A percentile compares a stretch with the other conserved stretches of the same genome.
Conservation (phyloP, 768 basidiomycete species). For the Tubosaeta sp. region DNA sequence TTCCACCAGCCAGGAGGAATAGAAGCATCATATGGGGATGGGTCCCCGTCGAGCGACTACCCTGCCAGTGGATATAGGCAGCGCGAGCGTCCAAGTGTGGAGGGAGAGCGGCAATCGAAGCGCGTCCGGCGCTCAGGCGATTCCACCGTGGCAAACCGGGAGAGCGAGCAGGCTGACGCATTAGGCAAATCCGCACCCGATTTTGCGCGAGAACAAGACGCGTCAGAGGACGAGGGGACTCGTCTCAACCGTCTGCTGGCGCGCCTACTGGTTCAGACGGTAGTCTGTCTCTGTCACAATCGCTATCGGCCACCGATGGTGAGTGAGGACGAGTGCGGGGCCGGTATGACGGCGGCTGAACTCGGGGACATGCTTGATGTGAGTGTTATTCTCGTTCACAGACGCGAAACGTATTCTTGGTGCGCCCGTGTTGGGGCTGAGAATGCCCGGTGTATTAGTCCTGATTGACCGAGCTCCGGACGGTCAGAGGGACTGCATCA, state of each 20-base stretch:
- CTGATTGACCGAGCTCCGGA: constrained; percentile 11
- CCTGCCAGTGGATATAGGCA: constrained; percentile 3
- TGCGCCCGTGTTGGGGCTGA: neutral
- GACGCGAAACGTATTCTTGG: neutral
- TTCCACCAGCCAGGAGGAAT: neutral
- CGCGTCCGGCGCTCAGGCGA: constrained; percentile 19
- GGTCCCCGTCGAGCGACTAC: neutral
- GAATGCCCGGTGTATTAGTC: constrained; percentile 11
- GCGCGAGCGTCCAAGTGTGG: constrained; percentile 19
- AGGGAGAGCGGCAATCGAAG: constrained; percentile 27
- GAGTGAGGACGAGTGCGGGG: constrained; percentile 4
- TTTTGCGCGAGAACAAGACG: neutral
- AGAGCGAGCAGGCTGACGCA: constrained; percentile 4
- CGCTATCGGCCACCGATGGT: constrained; percentile 14
- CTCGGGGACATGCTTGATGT: constrained; percentile 32
- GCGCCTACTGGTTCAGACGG: constrained; percentile 15
- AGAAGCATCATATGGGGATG: constrained; percentile 11
- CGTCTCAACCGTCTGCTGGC: constrained; percentile 20
- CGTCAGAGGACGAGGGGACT: constrained; percentile 1
- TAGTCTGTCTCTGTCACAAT: constrained; percentile 22
- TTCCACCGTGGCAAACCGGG: constrained; percentile 10
- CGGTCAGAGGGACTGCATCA: constrained; percentile 11
- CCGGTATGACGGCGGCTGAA: constrained; percentile 27
- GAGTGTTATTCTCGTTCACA: constrained; percentile 12
- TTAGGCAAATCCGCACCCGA: constrained; percentile 12